Conservation (phyloP, 306 rosid genomes). For the Prunus mume region DNA sequence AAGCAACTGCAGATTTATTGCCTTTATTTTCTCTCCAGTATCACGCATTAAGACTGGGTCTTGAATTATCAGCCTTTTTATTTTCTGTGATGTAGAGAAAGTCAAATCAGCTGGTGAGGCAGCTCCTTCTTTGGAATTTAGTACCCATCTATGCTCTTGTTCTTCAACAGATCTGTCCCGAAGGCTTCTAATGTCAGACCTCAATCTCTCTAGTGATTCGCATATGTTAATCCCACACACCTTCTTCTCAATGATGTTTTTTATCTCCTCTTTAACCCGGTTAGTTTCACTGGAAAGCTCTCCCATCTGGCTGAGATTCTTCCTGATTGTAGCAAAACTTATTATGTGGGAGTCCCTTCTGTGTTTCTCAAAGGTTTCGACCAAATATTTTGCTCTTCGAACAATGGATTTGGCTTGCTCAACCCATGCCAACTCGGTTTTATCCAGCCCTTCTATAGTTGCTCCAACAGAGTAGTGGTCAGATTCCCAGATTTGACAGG, state of each 20-base stretch:
- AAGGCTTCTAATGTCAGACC: conserved; percentile 9
- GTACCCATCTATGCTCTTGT: neutral
- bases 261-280: neutral
- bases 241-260: neutral
- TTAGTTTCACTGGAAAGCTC: neutral
- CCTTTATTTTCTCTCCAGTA: neutral
- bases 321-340: neutral
- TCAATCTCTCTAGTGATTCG: conserved; percentile 19
- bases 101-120: neutral
- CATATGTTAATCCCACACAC: neutral
- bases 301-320: neutral
- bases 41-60: neutral
- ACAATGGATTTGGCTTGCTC: conserved; percentile 1
- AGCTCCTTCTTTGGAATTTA: neutral
- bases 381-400: neutral
- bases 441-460: neutral
- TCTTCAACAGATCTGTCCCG: conserved; percentile 14
- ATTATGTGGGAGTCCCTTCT: neutral
- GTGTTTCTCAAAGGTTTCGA: neutral
- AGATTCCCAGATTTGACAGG: conserved; percentile 11
- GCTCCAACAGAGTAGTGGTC: neutral
- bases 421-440: conserved; percentile 17
- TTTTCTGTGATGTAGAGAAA: neutral
- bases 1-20: conserved; percentile 11
- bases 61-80: neutral